These are phyloP conservation scores for Metschnikowia borealis DNA, from an alignment of 805 yeast genomes.

Conservation along the genomic window DNA sequence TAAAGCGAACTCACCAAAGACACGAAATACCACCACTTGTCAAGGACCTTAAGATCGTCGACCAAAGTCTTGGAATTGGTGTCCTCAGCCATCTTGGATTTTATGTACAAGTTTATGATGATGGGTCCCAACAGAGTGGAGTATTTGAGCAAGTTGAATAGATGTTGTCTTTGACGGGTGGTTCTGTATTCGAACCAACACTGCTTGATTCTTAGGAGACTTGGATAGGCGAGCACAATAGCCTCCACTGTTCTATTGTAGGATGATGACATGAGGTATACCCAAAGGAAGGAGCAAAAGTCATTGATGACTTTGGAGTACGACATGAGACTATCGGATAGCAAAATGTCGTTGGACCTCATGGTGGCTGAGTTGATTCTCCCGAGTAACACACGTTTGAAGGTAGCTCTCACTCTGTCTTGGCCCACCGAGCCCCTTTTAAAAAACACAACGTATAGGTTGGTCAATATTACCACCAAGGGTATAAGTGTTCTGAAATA, in stretches of 20 bases:
- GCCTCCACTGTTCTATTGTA: constrained; percentile 31
- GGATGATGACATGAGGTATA: constrained; percentile 25
- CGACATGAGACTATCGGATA: constrained; percentile 83
- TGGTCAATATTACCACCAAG: constrained; percentile 1
- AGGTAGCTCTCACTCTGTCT: constrained; percentile 43
- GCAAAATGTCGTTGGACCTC: constrained; percentile 74
- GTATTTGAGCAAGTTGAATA: constrained; percentile 75
- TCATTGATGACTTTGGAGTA: constrained; percentile 76
- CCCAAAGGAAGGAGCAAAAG: constrained; percentile 51
- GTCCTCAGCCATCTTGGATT: constrained; percentile 12
- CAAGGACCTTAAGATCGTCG: constrained; percentile 19
- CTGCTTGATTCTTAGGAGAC: constrained; percentile 73
- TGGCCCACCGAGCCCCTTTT: constrained; percentile 35
- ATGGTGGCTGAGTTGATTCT: constrained; percentile 50
- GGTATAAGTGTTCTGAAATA: neutral
- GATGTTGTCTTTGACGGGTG: constrained; percentile 50
- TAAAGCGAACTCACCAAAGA: constrained; percentile 65
- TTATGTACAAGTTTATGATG: constrained; percentile 23
- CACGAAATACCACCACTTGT: constrained; percentile 42
- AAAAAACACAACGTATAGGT: constrained; percentile 1
- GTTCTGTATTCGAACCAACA: constrained; percentile 65
- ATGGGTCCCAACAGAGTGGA: constrained; percentile 51
- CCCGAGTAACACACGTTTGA: constrained; percentile 54
- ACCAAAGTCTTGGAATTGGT: constrained; percentile 4
- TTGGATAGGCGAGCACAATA: constrained; percentile 49